A percentile compares a stretch with the other conserved stretches of the same genome.
Evolutionary conservation across 768 basidiomycete species (phyloP).

Genomic region (Tricholoma matsutake): DNA sequence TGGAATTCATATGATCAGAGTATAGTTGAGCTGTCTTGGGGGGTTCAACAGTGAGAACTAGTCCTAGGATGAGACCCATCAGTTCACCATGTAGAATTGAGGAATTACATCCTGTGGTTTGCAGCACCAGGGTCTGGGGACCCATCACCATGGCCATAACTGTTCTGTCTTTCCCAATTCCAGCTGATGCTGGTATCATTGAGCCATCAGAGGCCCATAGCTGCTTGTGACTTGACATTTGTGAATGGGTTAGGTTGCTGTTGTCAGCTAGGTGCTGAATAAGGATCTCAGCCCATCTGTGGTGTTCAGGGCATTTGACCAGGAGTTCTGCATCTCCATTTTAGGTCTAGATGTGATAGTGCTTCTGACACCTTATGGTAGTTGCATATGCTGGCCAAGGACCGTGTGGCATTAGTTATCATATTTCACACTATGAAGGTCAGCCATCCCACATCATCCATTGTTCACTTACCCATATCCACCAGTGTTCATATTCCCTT

Average conservation of each 20-base stretch:
- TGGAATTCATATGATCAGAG: constrained; percentile 24
- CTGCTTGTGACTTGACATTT: neutral
- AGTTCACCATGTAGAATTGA: no score
- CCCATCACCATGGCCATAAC: neutral
- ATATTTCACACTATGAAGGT: neutral
- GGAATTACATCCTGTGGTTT: neutral
- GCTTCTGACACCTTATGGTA: neutral
- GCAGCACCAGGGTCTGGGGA: neutral
- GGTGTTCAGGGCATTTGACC: neutral
- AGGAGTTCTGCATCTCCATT: neutral
- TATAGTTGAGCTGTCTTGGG: constrained; percentile 2
- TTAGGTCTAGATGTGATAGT: neutral
- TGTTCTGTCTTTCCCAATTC: neutral
- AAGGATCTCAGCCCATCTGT: neutral
- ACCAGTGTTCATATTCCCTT: neutral
- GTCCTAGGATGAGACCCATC: constrained; percentile 15
- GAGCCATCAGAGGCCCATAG: neutral
- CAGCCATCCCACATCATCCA: neutral
- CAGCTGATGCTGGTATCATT: neutral
- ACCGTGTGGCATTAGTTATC: neutral
- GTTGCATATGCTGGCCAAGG: neutral
- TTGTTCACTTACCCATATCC: neutral
- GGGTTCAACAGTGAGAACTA: constrained; percentile 6
- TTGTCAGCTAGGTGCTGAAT: neutral
- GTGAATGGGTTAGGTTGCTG: neutral